Base-by-base conservation (phyloP, 805 yeast genomes). In the Kluyveromyces lactis region DNA sequence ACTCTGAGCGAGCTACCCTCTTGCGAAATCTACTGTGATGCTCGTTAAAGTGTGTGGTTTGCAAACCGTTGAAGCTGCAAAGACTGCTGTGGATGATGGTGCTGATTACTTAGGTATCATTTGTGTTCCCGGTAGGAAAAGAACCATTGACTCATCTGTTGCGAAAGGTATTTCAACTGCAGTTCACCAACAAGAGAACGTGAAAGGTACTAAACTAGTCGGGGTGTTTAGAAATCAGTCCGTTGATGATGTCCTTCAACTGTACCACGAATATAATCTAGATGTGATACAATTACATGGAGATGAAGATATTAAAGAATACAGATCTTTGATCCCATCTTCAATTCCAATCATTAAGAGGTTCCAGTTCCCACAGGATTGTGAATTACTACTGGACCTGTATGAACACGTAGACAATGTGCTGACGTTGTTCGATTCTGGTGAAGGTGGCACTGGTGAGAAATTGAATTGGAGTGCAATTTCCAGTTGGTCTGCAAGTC, bases 241-340 rank as follows among this genome's bases (percentile, higher is more conserved):
- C 0, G 51, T 81, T 3, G 79, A 73, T 2, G 82, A 80, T 11
- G 81, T 90, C 1, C 55, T 67, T 30, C 41, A 48, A 8, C 50
- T 71, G 2, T 58, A 58, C 26, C 41, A 46, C 1, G 70, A 68
- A 6, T 58, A 79, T 12, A 63, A 64, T 1, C 55, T 87, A 3
- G 97, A 92, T 58, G 64, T 86, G 18, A 82, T 92, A 1, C 98
- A 92, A 56, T 62, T 92, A 10, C 98, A 92, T 58, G 98, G 97
- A 8, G 69, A 75, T 19, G 81, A 58, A 37, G 30, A 45, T 16
- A 50, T 55, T 56, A 58, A 69, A 13, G 71, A 67, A 29, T 75
- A 69, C 58, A 21, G 38, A 49, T 42, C 55, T 60, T 29, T 60
- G 52, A 34, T 49, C 0, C 32, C 39, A 16, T 48, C 21, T 2